These are phyloP conservation scores for Achlya hypogyna DNA, from an alignment of 352 stramenopile genomes.

Conservation along the genomic window DNA sequence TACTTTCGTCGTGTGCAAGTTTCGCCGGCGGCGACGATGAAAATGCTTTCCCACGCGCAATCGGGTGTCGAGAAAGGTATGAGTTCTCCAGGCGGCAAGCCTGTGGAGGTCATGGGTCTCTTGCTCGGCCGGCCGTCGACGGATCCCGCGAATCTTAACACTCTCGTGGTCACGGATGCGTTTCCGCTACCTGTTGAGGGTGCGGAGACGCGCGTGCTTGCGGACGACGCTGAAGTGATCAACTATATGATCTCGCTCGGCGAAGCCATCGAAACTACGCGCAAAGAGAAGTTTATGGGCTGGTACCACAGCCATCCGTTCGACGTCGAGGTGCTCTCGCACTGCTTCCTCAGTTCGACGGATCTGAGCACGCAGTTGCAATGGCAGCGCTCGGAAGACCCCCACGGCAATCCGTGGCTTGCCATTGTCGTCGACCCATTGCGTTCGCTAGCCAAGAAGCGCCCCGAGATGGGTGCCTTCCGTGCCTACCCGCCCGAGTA, in stretches of 20 bases:
- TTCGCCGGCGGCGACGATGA: conserved; percentile 89
- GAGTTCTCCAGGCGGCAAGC: conserved; percentile 87
- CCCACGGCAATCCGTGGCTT: conserved; percentile 92
- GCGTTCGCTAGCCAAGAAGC: conserved; percentile 88
- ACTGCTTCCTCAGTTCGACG: conserved; percentile 97
- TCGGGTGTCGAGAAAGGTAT: conserved; percentile 98
- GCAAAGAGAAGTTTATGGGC: conserved; percentile 97
- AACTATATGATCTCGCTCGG: conserved; percentile 99
- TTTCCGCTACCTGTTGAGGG: conserved; percentile 97
- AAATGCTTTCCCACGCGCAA: conserved; percentile 97
- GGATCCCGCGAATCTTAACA: conserved; percentile 84
- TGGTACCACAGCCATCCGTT: conserved; percentile 99
- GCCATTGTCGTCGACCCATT: conserved; percentile 98
- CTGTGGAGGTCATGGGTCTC: conserved; percentile 99
- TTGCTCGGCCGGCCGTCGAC: conserved; percentile 90
- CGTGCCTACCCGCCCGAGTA: conserved; percentile 97
- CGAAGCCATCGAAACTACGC: conserved; percentile 89
- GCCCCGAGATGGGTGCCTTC: conserved; percentile 95
- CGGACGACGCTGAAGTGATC: conserved; percentile 95
- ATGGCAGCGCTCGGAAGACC: conserved; percentile 97
- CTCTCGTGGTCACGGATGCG: conserved; percentile 96
- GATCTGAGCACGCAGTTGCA: conserved; percentile 97
- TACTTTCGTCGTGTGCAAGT: conserved; percentile 96
- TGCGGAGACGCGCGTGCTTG: conserved; percentile 92
- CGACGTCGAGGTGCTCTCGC: conserved; percentile 91